phyloP scores from a whole-genome alignment of 169 alveolate genomes.

The Eimeria tenella region DNA sequence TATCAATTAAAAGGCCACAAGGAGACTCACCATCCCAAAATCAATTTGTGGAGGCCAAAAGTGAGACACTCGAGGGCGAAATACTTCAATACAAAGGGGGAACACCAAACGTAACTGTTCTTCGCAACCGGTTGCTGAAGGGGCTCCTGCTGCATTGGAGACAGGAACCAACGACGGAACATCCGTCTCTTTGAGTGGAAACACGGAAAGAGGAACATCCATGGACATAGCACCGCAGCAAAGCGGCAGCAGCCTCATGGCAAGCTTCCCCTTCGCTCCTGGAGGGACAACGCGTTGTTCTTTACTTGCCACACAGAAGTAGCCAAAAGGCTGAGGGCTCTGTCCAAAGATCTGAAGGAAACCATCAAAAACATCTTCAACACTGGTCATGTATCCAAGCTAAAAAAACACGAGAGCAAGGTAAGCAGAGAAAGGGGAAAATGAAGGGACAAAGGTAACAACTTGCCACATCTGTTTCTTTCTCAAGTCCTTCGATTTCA shows the following conservation, averaged over 20 bases:
- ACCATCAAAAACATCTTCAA: background rate
- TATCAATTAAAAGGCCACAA: too few relatives aligned
- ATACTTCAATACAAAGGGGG: constrained; percentile 29
- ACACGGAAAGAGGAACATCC: constrained; percentile 24
- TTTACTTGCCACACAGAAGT: background rate
- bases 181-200: background rate
- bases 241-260: constrained; percentile 54
- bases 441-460: background rate
- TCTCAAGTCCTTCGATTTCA: constrained; percentile 7
- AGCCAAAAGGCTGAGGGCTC: constrained; percentile 64
- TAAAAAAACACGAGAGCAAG: background rate
- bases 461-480: constrained; percentile 40
- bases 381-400: background rate
- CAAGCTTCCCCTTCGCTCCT: background rate
- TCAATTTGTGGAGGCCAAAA: constrained; percentile 46
- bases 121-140: background rate
- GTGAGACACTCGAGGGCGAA: constrained; percentile 11
- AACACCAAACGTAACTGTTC: background rate
- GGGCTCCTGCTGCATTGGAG: background rate
- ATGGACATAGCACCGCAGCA: constrained; percentile 59
- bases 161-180: background rate
- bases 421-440: background rate
- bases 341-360: constrained; percentile 15
- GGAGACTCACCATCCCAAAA: constrained; percentile 27
- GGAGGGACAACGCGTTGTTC: background rate